A percentile compares a stretch with the other conserved stretches of the same genome.
Evolutionary conservation across 78 protist species (phyloP).

Genomic region (Dictyostelium brefeldianum): DNA sequence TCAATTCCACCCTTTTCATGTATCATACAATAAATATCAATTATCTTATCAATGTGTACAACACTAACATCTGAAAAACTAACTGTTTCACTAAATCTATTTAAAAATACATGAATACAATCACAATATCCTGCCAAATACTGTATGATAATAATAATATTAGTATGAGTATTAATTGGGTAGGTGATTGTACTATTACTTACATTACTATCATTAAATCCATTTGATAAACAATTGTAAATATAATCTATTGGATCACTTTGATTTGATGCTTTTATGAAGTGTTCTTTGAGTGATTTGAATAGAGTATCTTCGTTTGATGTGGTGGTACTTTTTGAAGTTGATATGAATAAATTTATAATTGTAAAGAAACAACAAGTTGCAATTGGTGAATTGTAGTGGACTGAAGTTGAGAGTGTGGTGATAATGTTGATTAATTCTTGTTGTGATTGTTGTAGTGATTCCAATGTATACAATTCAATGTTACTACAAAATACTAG

Average conservation of each 20-base stretch:
- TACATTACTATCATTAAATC: constrained; percentile 33
- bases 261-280: not conserved
- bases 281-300: not conserved
- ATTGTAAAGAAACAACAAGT: constrained; percentile 23
- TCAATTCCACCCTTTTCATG: constrained; percentile 11
- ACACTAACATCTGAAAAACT: not conserved
- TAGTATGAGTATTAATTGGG: not conserved
- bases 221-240: not conserved
- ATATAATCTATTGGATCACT: constrained; percentile 46
- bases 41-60: not conserved
- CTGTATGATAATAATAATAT: not conserved
- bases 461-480: not conserved
- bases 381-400: constrained; percentile 10
- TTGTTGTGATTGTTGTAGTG: constrained; percentile 8
- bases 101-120: constrained; percentile 27
- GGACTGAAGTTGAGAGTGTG: not conserved
- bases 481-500: not conserved
- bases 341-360: constrained; percentile 17
- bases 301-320: not conserved
- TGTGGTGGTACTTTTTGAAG: not conserved
- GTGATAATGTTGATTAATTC: not conserved
- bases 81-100: constrained; percentile 7
- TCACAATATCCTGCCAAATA: constrained; percentile 40
- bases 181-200: too few species aligned
- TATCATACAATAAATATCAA: constrained; percentile 12